Percentiles rank a stretch among this genome's conserved stretches.
phyloP scores from a whole-genome alignment of 352 stramenopile species.

The Phytophthora nicotianae region DNA sequence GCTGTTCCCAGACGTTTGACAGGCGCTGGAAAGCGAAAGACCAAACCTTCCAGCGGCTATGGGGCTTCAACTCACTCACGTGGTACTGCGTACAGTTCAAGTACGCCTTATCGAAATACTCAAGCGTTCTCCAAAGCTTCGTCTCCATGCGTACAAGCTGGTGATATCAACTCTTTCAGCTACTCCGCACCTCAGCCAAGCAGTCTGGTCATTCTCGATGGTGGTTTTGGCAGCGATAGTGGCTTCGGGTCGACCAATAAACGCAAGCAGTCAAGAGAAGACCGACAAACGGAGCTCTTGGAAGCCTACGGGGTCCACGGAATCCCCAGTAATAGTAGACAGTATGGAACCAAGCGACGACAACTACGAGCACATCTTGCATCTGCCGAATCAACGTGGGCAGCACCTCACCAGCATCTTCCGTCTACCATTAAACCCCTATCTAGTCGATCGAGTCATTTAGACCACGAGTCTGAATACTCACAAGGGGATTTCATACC shows the following conservation, averaged over 20 bases:
- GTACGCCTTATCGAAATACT: constrained; percentile 11
- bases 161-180: constrained; percentile 38
- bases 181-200: constrained; percentile 37
- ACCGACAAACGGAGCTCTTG: constrained; percentile 61
- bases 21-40: constrained; percentile 41
- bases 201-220: constrained; percentile 56
- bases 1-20: constrained; percentile 8
- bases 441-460: constrained; percentile 39
- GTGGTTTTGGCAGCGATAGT: constrained; percentile 14
- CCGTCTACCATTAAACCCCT: constrained; percentile 27
- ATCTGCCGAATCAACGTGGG: constrained; percentile 43
- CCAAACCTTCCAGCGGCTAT: constrained; percentile 11
- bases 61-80: constrained; percentile 12
- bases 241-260: constrained; percentile 22
- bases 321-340: constrained; percentile 5
- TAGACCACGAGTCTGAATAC: constrained; percentile 14
- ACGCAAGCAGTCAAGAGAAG: constrained; percentile 49
- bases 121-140: constrained; percentile 45
- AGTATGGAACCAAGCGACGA: constrained; percentile 57
- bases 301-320: constrained; percentile 65
- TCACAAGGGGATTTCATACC: constrained; percentile 17
- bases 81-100: constrained; percentile 17
- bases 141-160: constrained; percentile 51
- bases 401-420: constrained; percentile 34
- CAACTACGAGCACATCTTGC: constrained; percentile 62